Conservation (phyloP, 2,329 filamentous ascomycete species). For the Botrytis cinerea region DNA sequence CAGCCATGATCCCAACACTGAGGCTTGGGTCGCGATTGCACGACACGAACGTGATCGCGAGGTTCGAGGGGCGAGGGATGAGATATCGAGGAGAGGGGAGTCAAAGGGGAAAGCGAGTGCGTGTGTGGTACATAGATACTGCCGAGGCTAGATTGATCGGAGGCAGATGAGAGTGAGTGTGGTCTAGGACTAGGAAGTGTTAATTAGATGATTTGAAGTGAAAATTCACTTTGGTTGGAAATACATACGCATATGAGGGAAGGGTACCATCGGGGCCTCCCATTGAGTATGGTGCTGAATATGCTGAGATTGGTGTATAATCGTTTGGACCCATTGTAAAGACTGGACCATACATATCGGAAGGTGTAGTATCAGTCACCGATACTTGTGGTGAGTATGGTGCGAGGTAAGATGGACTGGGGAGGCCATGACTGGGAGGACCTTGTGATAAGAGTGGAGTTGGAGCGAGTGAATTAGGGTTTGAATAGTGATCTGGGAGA, state of each 20-base stretch:
- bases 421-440: constrained; percentile 33
- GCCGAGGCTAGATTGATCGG: constrained; percentile 33
- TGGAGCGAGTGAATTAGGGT: constrained; percentile 36
- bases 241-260: constrained; percentile 36
- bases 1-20: constrained; percentile 98
- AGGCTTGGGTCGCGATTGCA: constrained; percentile 82
- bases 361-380: constrained; percentile 31
- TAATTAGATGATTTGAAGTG: constrained; percentile 18
- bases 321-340: constrained; percentile 40
- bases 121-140: constrained; percentile 36
- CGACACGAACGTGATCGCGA: constrained; percentile 60
- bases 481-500: constrained; percentile 37
- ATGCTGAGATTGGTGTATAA: constrained; percentile 35
- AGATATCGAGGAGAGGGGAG: constrained; percentile 8
- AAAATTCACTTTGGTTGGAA: not conserved
- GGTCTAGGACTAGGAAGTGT: constrained; percentile 31
- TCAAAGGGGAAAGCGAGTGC: constrained; percentile 9
- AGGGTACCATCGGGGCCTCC: constrained; percentile 31
- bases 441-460: constrained; percentile 40
- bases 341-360: constrained; percentile 40
- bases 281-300: constrained; percentile 36
- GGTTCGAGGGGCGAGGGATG: constrained; percentile 19
- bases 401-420: constrained; percentile 37
- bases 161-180: constrained; percentile 39
- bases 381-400: constrained; percentile 36